Evolutionary conservation across 1,284 basidiomycete species (phyloP), one percentile per base, ranked within the genome.

Genomic region (Erythrobasidium hasegawianum): DNA sequence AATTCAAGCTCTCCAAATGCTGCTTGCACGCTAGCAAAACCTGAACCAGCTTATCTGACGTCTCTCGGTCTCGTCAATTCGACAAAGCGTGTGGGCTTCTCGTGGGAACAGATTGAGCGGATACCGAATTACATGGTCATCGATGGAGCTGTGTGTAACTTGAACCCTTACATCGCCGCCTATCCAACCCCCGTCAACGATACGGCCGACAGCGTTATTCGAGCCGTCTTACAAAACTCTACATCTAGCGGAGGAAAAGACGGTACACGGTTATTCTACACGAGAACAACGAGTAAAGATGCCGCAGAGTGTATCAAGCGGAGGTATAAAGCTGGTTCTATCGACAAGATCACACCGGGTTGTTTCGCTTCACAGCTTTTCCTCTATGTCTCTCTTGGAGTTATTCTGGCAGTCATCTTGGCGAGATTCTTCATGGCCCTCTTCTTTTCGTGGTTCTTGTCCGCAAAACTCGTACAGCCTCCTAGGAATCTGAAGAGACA

Each of bases 341-440:
- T 99, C 71, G 94, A 97, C 82, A 97, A 97, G 79, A 83, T 96
- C 75, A 88, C 93, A 0, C 90, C 96, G 0, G 96, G 92, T 11
- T 99, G 96, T 79, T 95, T 97, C 78, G 86, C 92, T 55, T 88
- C 92, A 16, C 83, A 86, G 55, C 82, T 98, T 39, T 86, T 98
- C 76, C 86, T 98, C 59, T 98, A 97, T 78, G 81, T 86, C 29
- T 93, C 93, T 62, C 83, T 99, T 57, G 84, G 92, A 74, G 86
- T 97, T 79, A 94, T 98, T 75, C 84, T 98, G 66, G 84, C 83
- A 43, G 86, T 98, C 68, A 90, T 99, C 50, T 78, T 97, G 68
- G 85, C 89, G 40, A 90, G 95, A 50, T 98, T 98, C 79, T 79
- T 84, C 73, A 97, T 98, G 95, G 96, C 96, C 1, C 89, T 91